These are phyloP conservation scores for Calycina herbarum DNA, from an alignment of 2,329 filamentous ascomycete genomes.

Conservation along the genomic window DNA sequence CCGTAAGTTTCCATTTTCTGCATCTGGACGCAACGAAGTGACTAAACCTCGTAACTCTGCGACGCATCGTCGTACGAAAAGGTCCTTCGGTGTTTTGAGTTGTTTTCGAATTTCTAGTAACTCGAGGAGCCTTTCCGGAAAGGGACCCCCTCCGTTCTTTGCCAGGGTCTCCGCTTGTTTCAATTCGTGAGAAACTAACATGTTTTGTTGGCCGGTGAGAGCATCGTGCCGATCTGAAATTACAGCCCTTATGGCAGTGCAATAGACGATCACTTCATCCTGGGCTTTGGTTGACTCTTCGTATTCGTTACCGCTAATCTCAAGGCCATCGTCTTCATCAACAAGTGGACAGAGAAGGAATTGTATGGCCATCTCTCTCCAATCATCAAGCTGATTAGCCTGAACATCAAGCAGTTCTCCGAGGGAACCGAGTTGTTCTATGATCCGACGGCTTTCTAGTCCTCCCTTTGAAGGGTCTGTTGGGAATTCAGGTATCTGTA, in stretches of 20 bases:
- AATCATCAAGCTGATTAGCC: slow-evolving; percentile 68
- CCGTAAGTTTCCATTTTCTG: slow-evolving; percentile 52
- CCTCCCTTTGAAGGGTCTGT: slow-evolving; percentile 56
- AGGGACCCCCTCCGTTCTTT: slow-evolving; percentile 64
- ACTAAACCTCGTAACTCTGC: slow-evolving; percentile 67
- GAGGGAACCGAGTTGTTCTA: slow-evolving; percentile 66
- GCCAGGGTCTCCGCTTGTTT: slow-evolving; percentile 61
- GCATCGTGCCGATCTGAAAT: slow-evolving; percentile 77
- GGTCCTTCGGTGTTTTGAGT: slow-evolving; percentile 49
- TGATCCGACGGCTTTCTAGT: slow-evolving; percentile 68
- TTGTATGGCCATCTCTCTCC: slow-evolving; percentile 71
- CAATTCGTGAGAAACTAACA: slow-evolving; percentile 70
- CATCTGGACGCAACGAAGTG: slow-evolving; percentile 59
- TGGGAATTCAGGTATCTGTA: slow-evolving; percentile 61
- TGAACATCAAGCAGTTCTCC: slow-evolving; percentile 70
- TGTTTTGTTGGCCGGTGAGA: slow-evolving; percentile 59
- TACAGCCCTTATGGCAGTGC: slow-evolving; percentile 72
- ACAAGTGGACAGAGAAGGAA: slow-evolving; percentile 74
- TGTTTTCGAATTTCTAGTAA: slow-evolving; percentile 50
- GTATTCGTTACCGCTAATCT: slow-evolving; percentile 87
- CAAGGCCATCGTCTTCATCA: slow-evolving; percentile 74
- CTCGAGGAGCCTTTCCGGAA: slow-evolving; percentile 61
- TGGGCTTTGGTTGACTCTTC: slow-evolving; percentile 83
- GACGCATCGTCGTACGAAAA: slow-evolving; percentile 71
- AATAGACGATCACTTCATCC: slow-evolving; percentile 85